A percentile compares a stretch with the other conserved stretches of the same genome.
These are phyloP conservation scores for Coffea humblotiana DNA, from an alignment of 305 asterid species.

Conservation along the genomic window DNA sequence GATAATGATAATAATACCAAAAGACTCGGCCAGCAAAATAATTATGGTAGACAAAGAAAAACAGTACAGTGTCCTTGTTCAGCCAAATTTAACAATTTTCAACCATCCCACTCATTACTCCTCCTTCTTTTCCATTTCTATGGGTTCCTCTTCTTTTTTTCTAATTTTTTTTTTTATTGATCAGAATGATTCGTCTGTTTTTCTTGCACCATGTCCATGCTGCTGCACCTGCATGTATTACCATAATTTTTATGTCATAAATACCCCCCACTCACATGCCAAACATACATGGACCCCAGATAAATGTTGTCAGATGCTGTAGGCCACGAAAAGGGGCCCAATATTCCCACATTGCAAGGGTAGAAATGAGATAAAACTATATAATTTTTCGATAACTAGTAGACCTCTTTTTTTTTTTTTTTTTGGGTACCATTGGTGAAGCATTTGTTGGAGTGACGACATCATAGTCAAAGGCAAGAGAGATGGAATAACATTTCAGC, in stretches of 20 bases:
- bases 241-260: conserved; percentile 12
- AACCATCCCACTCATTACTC: conserved; percentile 24
- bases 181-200: neutral
- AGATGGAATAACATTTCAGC: neutral
- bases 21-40: conserved; percentile 19
- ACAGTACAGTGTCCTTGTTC: conserved; percentile 6
- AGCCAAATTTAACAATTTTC: conserved; percentile 23
- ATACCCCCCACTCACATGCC: conserved; percentile 26
- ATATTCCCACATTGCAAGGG: conserved; percentile 3
- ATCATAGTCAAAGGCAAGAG: neutral
- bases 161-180: neutral
- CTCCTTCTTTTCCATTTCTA: neutral
- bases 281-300: conserved; percentile 11
- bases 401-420: neutral
- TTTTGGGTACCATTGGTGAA: neutral
- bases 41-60: conserved; percentile 30
- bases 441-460: neutral
- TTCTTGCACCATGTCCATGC: conserved; percentile 3
- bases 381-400: neutral
- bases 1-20: neutral
- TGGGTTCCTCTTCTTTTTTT: neutral
- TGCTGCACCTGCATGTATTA: conserved; percentile 13
- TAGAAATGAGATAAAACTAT: neutral
- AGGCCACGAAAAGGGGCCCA: conserved; percentile 15
- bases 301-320: conserved; percentile 28